Base-by-base conservation (phyloP, 1,139 yeast species). In the Ogataea hybrid region DNA sequence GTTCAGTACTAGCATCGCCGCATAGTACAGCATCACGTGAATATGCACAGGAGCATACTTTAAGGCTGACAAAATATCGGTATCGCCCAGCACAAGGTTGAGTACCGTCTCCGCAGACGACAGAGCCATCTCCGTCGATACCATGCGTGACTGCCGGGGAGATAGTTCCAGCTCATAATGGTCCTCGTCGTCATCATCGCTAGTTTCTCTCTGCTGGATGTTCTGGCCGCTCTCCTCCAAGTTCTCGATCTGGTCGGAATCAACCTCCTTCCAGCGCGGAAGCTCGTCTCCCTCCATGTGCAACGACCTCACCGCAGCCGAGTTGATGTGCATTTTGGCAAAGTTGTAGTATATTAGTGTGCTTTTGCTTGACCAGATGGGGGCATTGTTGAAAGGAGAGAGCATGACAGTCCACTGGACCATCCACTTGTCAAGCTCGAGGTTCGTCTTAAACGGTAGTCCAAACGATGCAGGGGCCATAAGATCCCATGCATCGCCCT, bases 341-440 rank as follows among this genome's bases (percentile, higher is more conserved):
- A 81, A 82, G 56, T 82, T 81, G 56, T 82, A 82, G 57, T 82
- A 83, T 32, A 82, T 77, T 48, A 82, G 67, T 0, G 88, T 81
- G 1, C 85, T 78, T 53, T 82, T 82, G 0, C 84, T 75, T 3
- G 85, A 78, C 89, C 89, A 82, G 0, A 80, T 77, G 0, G 83
- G 77, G 9, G 80, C 79, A 38, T 71, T 71, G 12, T 58, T 62
- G 31, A 77, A 73, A 0, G 86, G 84, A 1, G 85, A 77, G 14
- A 82, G 62, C 25, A 81, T 61, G 8, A 83, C 86, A 0, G 89
- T 80, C 89, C 89, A 82, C 11, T 84, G 81, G 7, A 82, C 87
- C 88, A 82, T 82, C 89, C 89, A 82, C 58, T 77, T 80, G 53
- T 82, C 88, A 33, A 82, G 63, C 45, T 81, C 86, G 47, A 82